phyloP scores from a whole-genome alignment of 2,329 filamentous ascomycete genomes.

The Pseudocercospora vitis region DNA sequence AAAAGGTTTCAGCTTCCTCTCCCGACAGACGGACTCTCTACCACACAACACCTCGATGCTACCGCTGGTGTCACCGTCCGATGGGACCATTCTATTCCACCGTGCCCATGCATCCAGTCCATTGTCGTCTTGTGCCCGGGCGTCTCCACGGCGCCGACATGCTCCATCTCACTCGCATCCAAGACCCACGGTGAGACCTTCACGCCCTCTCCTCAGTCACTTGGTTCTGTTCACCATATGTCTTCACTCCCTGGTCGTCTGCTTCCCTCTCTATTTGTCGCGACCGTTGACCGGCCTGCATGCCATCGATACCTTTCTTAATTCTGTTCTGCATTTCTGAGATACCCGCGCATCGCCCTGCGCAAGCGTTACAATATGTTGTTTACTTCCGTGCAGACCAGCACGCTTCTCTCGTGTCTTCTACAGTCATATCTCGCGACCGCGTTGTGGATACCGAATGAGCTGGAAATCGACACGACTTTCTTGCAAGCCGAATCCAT shows the following conservation, averaged over 20 bases:
- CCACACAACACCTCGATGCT: conserved; percentile 25
- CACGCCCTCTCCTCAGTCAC: conserved; percentile 12
- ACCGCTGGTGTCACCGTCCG: conserved; percentile 26
- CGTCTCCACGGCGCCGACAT: conserved; percentile 20
- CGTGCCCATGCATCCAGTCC: conserved; percentile 9
- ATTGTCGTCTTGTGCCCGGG: conserved; percentile 16
- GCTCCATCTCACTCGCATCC: conserved; percentile 17
- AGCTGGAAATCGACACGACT: conserved; percentile 14
- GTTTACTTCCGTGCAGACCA: conserved; percentile 1
- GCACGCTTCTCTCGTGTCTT: conserved; percentile 35
- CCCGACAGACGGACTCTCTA: conserved; percentile 10
- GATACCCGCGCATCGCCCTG: conserved; percentile 19
- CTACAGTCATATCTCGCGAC: conserved; percentile 24
- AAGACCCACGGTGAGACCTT: conserved; percentile 21
- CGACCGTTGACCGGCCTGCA: conserved; percentile 18
- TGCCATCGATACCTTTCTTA: conserved; percentile 18
- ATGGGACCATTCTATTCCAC: neutral
- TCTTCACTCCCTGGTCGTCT: conserved; percentile 16
- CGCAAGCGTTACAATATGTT: conserved; percentile 23
- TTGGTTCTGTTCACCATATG: conserved; percentile 11
- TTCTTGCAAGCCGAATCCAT: conserved; percentile 25
- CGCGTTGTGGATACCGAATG: conserved; percentile 31
- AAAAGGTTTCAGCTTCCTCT: conserved; percentile 25
- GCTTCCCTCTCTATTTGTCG: conserved; percentile 12
- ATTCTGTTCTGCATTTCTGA: conserved; percentile 13